Evolutionary conservation across 73 alveolate species (phyloP).

Genomic region (Paramecium caudatum): DNA sequence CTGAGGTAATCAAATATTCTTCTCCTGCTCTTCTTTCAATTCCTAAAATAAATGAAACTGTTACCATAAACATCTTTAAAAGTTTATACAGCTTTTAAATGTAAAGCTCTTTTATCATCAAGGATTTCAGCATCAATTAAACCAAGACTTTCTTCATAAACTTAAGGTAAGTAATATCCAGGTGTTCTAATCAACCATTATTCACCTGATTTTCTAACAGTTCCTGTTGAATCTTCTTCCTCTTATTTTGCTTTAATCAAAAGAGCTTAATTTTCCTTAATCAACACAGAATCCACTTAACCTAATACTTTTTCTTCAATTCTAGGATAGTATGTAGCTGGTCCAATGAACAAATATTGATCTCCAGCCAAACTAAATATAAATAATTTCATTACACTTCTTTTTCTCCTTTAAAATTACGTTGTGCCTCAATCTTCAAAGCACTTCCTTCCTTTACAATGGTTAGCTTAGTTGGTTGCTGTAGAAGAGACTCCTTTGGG

Average conservation of each 20-base stretch:
- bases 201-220: conserved; percentile 84
- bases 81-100: conserved; percentile 81
- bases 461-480: conserved; percentile 76
- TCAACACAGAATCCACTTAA: conserved; percentile 63
- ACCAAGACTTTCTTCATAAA: conserved; percentile 82
- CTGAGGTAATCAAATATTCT: conserved; percentile 87
- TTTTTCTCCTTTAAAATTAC: conserved; percentile 84
- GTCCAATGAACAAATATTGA: conserved; percentile 86
- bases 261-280: conserved; percentile 80
- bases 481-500: conserved; percentile 83
- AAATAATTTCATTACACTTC: background rate
- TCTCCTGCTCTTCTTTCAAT: conserved; percentile 89
- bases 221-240: conserved; percentile 73
- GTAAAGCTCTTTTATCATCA: conserved; percentile 80
- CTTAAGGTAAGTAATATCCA: conserved; percentile 86
- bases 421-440: conserved; percentile 81
- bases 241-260: conserved; percentile 78
- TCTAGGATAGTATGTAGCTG: conserved; percentile 87
- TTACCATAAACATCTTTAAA: conserved; percentile 86
- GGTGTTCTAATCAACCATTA: conserved; percentile 86
- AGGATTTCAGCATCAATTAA: conserved; percentile 79
- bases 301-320: conserved; percentile 82
- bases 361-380: conserved; percentile 84
- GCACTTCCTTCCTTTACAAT: conserved; percentile 84
- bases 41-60: background rate